Percentiles rank a stretch among this genome's conserved stretches.
phyloP scores from a whole-genome alignment of 192 early-diverging fungal genomes.

The Coemansia sp. region DNA sequence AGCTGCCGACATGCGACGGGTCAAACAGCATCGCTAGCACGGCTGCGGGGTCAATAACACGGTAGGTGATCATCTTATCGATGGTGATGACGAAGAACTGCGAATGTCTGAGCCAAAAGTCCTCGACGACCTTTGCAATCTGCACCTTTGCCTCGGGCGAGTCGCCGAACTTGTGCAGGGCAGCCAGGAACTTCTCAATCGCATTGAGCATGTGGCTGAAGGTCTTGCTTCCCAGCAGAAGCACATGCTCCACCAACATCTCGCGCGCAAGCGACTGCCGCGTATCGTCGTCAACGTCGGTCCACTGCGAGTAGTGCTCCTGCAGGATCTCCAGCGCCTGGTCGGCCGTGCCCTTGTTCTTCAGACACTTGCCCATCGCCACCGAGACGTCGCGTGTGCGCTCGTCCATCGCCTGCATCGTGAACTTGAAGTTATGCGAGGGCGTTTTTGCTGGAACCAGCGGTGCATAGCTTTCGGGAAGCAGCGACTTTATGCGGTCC shows the following conservation, averaged over 20 bases:
- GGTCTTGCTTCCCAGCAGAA: constrained; percentile 87
- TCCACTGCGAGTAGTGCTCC: constrained; percentile 49
- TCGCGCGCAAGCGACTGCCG: constrained; percentile 61
- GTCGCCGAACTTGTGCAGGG: constrained; percentile 42
- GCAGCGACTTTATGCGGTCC: constrained; percentile 76
- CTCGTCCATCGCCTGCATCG: constrained; percentile 57
- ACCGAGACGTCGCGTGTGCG: constrained; percentile 64
- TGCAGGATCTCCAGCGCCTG: constrained; percentile 51
- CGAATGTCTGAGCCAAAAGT: constrained; percentile 87
- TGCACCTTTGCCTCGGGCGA: constrained; percentile 67
- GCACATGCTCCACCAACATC: constrained; percentile 77
- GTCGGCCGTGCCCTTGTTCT: constrained; percentile 48
- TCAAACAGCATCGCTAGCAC: constrained; percentile 82
- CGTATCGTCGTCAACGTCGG: constrained; percentile 36
- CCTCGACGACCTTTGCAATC: constrained; percentile 64
- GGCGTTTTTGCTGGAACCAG: constrained; percentile 69
- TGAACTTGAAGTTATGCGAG: constrained; percentile 70
- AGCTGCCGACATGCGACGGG: constrained; percentile 32
- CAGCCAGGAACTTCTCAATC: constrained; percentile 74
- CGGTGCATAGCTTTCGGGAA: constrained; percentile 67
- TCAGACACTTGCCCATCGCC: constrained; percentile 48
- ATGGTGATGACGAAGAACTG: constrained; percentile 91
- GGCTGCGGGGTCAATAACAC: constrained; percentile 81
- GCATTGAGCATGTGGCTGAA: constrained; percentile 93
- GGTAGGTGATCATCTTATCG: constrained; percentile 95